These are phyloP conservation scores for Saccharomyces jurei DNA, from an alignment of 805 yeast genomes.

Conservation along the genomic window DNA sequence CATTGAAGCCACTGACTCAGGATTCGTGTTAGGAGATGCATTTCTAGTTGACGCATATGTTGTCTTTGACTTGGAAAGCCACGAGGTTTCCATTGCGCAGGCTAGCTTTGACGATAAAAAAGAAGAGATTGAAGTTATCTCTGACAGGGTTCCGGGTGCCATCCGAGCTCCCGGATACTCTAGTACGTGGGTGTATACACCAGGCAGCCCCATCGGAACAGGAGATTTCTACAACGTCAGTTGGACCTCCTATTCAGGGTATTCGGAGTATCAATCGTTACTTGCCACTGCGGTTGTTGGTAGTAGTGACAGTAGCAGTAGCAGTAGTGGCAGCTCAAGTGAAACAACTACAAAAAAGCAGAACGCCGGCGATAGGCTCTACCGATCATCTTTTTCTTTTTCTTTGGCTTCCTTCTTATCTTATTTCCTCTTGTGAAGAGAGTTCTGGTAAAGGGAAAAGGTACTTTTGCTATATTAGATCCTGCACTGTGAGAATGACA, in stretches of 20 bases:
- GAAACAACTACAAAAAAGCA: not conserved
- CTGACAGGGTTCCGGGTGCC: conserved; percentile 41
- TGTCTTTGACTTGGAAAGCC: conserved; percentile 58
- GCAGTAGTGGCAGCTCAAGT: not conserved
- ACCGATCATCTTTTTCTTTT: not conserved
- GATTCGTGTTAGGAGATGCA: conserved; percentile 51
- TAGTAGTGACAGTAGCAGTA: not conserved
- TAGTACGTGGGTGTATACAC: conserved; percentile 30
- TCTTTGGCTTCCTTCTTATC: not conserved
- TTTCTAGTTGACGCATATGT: conserved; percentile 58
- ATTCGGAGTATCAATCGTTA: not conserved
- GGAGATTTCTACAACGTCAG: conserved; percentile 5
- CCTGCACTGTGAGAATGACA: too few species aligned
- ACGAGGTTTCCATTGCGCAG: conserved; percentile 48
- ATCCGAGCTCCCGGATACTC: conserved; percentile 38
- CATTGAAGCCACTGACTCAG: conserved; percentile 22
- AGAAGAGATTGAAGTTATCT: conserved; percentile 40
- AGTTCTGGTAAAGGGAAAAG: too few species aligned
- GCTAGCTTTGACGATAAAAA: conserved; percentile 22
- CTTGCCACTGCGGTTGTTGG: not conserved
- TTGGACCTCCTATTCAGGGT: not conserved
- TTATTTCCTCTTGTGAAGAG: too few species aligned
- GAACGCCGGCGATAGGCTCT: not conserved
- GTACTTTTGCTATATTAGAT: too few species aligned
- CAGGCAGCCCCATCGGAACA: conserved; percentile 13